A percentile compares a stretch with the other conserved stretches of the same genome.
These are phyloP conservation scores for Candida insectorum DNA, from an alignment of 805 yeast species.

Conservation along the genomic window DNA sequence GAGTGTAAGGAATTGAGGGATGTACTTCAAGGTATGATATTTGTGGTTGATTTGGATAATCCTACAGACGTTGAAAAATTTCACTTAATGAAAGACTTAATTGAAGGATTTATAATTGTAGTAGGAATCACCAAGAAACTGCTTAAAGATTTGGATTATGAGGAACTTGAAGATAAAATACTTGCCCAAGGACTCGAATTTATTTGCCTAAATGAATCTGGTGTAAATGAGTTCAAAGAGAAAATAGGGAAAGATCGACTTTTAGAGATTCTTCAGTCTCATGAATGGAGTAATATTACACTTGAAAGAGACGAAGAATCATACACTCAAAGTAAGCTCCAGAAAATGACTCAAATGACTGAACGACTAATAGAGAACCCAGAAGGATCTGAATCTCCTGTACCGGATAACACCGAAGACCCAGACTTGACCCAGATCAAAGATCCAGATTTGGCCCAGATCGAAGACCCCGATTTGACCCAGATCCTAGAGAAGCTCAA, in stretches of 20 bases:
- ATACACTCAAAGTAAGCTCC: constrained; percentile 18
- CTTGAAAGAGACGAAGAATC: constrained; percentile 14
- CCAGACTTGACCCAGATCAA: no score
- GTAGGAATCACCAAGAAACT: constrained; percentile 22
- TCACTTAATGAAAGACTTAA: constrained; percentile 3
- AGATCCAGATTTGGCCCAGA: constrained; percentile 6
- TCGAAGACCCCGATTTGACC: constrained; percentile 21
- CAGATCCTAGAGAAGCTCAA: constrained; percentile 29
- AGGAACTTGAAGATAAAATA: constrained; percentile 37
- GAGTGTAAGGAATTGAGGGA: constrained; percentile 45
- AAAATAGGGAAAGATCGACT: constrained; percentile 41
- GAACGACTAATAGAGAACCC: no score
- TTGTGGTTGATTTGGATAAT: constrained; percentile 31
- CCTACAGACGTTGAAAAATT: constrained; percentile 18
- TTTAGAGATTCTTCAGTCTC: constrained; percentile 44
- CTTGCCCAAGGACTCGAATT: constrained; percentile 42
- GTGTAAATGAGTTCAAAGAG: constrained; percentile 42
- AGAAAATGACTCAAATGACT: constrained; percentile 21
- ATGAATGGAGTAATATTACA: constrained; percentile 40
- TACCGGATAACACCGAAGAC: no score
- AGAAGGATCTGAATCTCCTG: no score
- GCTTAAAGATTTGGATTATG: constrained; percentile 2
- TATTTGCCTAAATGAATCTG: constrained; percentile 27
- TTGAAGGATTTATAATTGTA: constrained; percentile 20
- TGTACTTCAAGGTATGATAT: constrained; percentile 43